Evolutionary conservation across 2,329 filamentous ascomycete genomes (phyloP).

Genomic region (Macrophomina pseudophaseolina): DNA sequence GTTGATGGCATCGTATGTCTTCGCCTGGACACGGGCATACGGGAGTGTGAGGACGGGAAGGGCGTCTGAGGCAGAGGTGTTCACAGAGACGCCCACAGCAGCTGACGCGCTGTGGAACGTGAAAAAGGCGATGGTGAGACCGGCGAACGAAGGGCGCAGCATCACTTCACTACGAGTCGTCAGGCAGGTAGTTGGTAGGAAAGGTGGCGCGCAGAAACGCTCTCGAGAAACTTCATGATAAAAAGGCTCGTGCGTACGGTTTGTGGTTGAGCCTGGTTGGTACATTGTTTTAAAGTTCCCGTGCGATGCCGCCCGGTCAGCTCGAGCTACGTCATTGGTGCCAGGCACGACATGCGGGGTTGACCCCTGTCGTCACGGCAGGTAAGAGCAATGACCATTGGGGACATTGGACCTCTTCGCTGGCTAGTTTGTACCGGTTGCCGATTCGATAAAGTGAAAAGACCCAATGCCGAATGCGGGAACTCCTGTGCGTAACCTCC

Average conservation of each 20-base stretch:
- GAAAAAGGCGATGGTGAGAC: not conserved
- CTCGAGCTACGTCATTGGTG: not conserved
- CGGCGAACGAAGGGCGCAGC: not conserved
- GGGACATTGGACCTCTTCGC: too few species aligned
- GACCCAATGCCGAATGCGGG: too few species aligned
- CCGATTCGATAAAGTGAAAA: too few species aligned
- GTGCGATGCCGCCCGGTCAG: not conserved
- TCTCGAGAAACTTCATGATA: not conserved
- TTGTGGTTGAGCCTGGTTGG: not conserved
- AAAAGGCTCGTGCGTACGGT: too few species aligned
- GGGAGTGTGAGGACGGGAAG: conserved; percentile 41
- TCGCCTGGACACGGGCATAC: conserved; percentile 42
- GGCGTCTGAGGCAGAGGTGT: conserved; percentile 15
- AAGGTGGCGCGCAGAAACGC: not conserved
- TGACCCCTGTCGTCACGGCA: not conserved
- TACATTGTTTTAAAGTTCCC: not conserved
- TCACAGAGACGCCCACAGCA: not conserved
- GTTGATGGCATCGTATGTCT: conserved; percentile 34
- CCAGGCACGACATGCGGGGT: not conserved
- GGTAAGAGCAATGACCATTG: too few species aligned
- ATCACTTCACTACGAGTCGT: not conserved
- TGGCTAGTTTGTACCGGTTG: too few species aligned
- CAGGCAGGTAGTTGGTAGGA: not conserved
- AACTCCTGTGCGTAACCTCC: too few species aligned
- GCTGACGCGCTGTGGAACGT: not conserved